These are phyloP conservation scores for Bryoglossum gracile DNA, from an alignment of 495 filamentous ascomycete genomes.

Conservation along the genomic window DNA sequence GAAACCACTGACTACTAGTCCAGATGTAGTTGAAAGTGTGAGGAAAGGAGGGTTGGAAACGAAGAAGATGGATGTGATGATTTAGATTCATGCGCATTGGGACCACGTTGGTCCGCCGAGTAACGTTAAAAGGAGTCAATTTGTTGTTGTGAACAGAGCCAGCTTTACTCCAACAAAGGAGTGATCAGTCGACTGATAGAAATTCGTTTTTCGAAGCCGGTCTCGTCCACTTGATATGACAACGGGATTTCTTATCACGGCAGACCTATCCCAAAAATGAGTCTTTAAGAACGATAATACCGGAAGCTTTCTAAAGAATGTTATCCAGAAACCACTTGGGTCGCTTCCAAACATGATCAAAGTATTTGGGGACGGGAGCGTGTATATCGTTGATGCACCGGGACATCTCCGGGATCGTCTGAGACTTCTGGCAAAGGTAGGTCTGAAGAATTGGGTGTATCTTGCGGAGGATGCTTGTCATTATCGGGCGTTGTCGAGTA, in stretches of 20 bases:
- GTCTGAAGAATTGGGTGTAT: constrained; percentile 1
- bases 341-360: constrained; percentile 33
- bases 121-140: constrained; percentile 30
- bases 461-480: constrained; percentile 7
- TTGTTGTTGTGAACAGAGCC: constrained; percentile 34
- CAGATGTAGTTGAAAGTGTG: constrained; percentile 32
- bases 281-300: background rate
- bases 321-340: constrained; percentile 26
- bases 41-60: constrained; percentile 25
- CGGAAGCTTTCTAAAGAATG: constrained; percentile 1
- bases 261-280: background rate
- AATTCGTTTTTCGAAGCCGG: constrained; percentile 36
- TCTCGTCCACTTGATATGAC: constrained; percentile 31
- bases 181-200: constrained; percentile 25
- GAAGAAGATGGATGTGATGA: constrained; percentile 34
- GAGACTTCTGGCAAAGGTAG: background rate
- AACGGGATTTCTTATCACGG: constrained; percentile 21
- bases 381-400: constrained; percentile 2
- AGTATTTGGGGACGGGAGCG: constrained; percentile 26
- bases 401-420: constrained; percentile 7
- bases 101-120: constrained; percentile 37
- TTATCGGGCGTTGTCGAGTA: background rate
- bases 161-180: constrained; percentile 22
- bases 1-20: constrained; percentile 29
- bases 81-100: constrained; percentile 38